Evolutionary conservation across 495 filamentous ascomycete genomes (phyloP), one percentile per base, ranked within the genome.

Genomic region (Penicillium subrubescens): DNA sequence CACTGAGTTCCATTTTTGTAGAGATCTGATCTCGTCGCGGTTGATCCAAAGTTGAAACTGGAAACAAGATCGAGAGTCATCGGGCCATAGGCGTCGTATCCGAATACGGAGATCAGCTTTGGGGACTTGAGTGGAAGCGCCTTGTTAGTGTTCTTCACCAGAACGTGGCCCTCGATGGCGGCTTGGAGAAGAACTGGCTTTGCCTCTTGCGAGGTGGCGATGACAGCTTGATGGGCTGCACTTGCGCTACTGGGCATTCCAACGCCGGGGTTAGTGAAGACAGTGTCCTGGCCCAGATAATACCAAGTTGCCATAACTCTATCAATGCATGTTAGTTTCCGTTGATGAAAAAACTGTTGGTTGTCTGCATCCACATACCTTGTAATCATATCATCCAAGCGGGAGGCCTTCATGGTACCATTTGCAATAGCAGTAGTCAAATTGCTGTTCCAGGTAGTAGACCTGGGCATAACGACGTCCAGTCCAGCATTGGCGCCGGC

Each of bases 261-360:
- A 23, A 90, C 79, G 51, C 92, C 90, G 12, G 77, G 71, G 0
- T 74, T 60, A 8, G 84, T 82, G 64, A 79, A 85, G 3, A 54
- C 73, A 5, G 89, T 84, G 66, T 93, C 89, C 73, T 95, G 92
- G 5, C 88, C 87, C 23, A 93, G 75, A 69, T 93, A 89, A 75
- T 93, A 96, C 92, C 92, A 95, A 0, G 92, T 82, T 0, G 93
- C 93, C 5, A 96, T 89, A 11, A 37, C 8, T 37, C 10, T 37
- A 10, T 37, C 3, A 59, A 95, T 86, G 31, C 93, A 86, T 88
- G 85, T 67, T 91, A 86, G 60, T 52, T 27, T 52, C 23, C 7
- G n/a, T 52, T 52, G 1, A 37, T 12, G 1, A 37, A 1, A 37
- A 12, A 1, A 12, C 2, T 14, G 12, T 14, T 3, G 35, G 6